Evolutionary conservation across 345 rosid genomes (phyloP), one percentile per base, ranked within the genome.

Genomic region (Passiflora organensis): DNA sequence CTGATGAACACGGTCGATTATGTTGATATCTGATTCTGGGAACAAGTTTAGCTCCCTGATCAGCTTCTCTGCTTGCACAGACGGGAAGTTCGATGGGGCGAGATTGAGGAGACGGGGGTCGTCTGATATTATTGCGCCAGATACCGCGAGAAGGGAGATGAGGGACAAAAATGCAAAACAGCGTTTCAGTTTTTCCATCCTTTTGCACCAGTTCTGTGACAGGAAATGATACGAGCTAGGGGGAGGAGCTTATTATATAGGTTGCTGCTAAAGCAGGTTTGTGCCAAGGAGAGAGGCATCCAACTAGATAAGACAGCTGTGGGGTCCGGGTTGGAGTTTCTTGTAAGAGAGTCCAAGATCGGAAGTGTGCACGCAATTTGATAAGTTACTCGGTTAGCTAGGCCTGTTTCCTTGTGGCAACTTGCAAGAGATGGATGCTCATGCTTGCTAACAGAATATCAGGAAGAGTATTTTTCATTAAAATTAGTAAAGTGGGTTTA

Each of bases 41-140:
- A 83, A 85, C 55, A 94, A 72, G 69, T 89, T 94, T 6, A 94
- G 84, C 81, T 83, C 84, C 36, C 89, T 74, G 59, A 89, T 94
- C 74, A 94, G 56, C 78, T 85, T 76, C 81, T 60, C 82, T 11
- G 91, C 96, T 12, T 82, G 82, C 21, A 83, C 55, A 0, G 91
- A 78, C 1, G 95, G 95, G 48, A 87, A 82, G 48, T 41, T 70
- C 19, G 91, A 78, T 53, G 45, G 47, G 49, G 56, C 80, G 51
- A 82, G 55, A 57, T 28, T 51, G 41, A 20, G 64, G 56, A 43
- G 32, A 22, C 10, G 20, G 15, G 42, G 16, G 25, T 57, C 24
- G n/a, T 12, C 13, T 14, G 48, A 23, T 25, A 44, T 4, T 5
- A 9, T 5, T 0, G 46, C 69, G 36, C 8, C 43, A 13, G 67